These are phyloP conservation scores for Dictyostelium capitatum DNA, from an alignment of 78 protist species.

Conservation along the genomic window DNA sequence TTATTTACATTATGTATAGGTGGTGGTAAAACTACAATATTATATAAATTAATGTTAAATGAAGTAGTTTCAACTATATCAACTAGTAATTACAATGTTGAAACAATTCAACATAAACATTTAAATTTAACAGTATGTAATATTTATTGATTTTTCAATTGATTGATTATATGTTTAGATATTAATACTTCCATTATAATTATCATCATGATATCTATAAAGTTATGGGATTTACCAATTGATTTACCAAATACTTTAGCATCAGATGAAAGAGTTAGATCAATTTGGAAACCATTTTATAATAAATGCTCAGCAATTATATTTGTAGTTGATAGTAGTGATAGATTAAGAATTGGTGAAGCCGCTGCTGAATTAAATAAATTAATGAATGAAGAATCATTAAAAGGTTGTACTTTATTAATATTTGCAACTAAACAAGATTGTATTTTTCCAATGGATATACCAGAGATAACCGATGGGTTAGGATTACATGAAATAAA, in stretches of 20 bases:
- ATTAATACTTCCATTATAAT: no score
- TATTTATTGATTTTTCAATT: no score
- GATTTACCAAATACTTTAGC: background rate
- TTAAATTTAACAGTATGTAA: slow-evolving; percentile 45
- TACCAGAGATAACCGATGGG: slow-evolving; percentile 70
- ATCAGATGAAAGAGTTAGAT: slow-evolving; percentile 46
- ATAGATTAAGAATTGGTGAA: slow-evolving; percentile 75
- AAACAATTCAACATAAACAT: slow-evolving; percentile 75
- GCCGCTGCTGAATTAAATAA: slow-evolving; percentile 64
- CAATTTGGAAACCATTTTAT: slow-evolving; percentile 72
- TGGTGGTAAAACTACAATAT: slow-evolving; percentile 44
- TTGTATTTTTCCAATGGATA: slow-evolving; percentile 61
- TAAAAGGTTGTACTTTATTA: slow-evolving; percentile 34
- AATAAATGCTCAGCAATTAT: slow-evolving; percentile 75
- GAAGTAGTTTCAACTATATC: slow-evolving; percentile 69
- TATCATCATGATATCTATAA: background rate
- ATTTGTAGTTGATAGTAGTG: slow-evolving; percentile 87
- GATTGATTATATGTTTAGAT: no score
- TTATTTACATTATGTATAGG: slow-evolving; percentile 20
- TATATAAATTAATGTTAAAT: slow-evolving; percentile 77
- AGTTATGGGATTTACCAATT: slow-evolving; percentile 38
- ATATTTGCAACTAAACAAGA: slow-evolving; percentile 84
- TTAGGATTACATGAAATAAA: slow-evolving; percentile 63
- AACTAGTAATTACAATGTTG: slow-evolving; percentile 71
- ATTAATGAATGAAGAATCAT: slow-evolving; percentile 64